These are phyloP conservation scores for Debaryomyces tyrocola DNA, from an alignment of 805 yeast genomes.

Conservation along the genomic window DNA sequence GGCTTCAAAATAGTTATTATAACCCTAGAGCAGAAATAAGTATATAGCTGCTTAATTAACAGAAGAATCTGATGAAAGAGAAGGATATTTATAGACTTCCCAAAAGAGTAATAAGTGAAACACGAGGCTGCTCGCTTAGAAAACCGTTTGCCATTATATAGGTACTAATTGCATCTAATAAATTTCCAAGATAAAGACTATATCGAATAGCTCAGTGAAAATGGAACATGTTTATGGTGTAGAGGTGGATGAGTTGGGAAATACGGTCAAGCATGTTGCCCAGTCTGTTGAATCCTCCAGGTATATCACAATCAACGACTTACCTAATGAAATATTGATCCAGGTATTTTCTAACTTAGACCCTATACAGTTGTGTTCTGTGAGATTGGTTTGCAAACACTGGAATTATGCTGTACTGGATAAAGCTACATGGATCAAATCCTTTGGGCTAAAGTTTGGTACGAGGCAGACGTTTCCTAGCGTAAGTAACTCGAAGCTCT, in stretches of 20 bases:
- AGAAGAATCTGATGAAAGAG: too few species aligned
- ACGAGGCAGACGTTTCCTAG: constrained; percentile 41
- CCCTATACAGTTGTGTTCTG: constrained; percentile 39
- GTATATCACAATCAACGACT: constrained; percentile 23
- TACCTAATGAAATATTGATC: constrained; percentile 51
- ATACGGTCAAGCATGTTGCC: constrained; percentile 9
- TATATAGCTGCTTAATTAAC: too few species aligned
- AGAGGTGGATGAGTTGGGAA: constrained; percentile 14
- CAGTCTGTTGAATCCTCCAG: not conserved
- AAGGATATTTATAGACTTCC: not conserved
- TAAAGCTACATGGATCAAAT: constrained; percentile 47
- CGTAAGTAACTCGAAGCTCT: constrained; percentile 40
- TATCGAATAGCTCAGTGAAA: too few species aligned
- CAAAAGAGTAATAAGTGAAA: not conserved
- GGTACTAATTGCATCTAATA: not conserved
- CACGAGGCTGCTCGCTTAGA: not conserved
- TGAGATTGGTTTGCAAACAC: constrained; percentile 46
- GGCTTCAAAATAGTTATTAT: too few species aligned
- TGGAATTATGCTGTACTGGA: constrained; percentile 50
- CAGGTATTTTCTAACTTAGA: constrained; percentile 47
- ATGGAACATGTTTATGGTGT: not conserved
- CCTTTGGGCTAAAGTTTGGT: constrained; percentile 42
- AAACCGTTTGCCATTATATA: not conserved
- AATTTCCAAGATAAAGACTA: too few species aligned
- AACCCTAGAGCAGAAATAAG: too few species aligned